Evolutionary conservation across 1,139 yeast species (phyloP).

Genomic region (Pichia sp.): DNA sequence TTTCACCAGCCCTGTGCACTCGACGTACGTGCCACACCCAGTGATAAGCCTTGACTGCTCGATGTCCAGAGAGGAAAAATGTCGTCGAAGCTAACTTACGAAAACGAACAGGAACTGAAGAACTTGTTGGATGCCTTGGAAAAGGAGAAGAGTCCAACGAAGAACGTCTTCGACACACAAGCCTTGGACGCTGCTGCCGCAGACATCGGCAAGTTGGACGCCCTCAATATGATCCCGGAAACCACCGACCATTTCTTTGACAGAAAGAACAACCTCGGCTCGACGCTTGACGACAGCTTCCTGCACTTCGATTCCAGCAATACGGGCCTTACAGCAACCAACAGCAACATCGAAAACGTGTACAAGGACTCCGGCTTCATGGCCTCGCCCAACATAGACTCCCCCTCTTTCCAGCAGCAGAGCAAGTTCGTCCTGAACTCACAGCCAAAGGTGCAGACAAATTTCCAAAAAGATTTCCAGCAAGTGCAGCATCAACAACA

Average conservation of each 20-base stretch:
- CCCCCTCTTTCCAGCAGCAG: background rate
- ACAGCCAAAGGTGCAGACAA: background rate
- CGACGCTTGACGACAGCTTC: conserved; percentile 5
- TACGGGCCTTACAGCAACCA: background rate
- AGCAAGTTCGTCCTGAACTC: background rate
- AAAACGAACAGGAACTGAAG: background rate
- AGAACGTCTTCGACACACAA: background rate
- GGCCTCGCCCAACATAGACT: background rate
- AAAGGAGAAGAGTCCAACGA: background rate
- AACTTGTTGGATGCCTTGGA: background rate
- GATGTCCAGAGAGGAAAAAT: background rate
- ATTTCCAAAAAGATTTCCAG: background rate
- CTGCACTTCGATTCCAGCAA: conserved; percentile 1
- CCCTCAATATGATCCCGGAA: background rate
- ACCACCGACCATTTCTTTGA: background rate
- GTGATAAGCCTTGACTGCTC: background rate
- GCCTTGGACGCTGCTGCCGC: background rate
- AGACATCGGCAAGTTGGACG: conserved; percentile 1
- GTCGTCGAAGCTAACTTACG: background rate
- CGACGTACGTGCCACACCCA: background rate
- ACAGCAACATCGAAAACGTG: background rate
- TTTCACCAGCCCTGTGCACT: background rate
- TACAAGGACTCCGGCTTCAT: background rate
- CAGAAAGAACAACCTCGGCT: background rate
- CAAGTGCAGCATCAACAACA: too few relatives aligned